Percentiles rank a stretch among this genome's conserved stretches.
These are phyloP conservation scores for Aurantiochytrium sp. DNA, from an alignment of 108 stramenopile genomes.

Conservation along the genomic window DNA sequence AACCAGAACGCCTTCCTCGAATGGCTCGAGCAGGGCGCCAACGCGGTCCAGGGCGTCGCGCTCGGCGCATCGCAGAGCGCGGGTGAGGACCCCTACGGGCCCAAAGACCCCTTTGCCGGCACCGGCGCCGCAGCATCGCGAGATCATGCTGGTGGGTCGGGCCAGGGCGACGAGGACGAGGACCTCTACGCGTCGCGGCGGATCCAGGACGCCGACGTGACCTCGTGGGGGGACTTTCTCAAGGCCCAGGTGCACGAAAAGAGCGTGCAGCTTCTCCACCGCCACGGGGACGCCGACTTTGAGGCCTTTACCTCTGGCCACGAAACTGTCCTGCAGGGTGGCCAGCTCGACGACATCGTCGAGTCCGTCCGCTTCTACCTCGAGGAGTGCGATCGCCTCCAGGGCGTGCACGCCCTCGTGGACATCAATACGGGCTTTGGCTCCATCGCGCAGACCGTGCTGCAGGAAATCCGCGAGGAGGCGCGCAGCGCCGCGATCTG, in stretches of 20 bases:
- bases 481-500: not conserved
- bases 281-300: not conserved
- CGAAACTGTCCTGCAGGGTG: not conserved
- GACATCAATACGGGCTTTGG: not conserved
- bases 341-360: not conserved
- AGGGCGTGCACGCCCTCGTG: conserved; percentile 14
- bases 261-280: not conserved
- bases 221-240: conserved; percentile 2
- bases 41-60: not conserved
- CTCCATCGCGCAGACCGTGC: not conserved
- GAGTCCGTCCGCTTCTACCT: not conserved
- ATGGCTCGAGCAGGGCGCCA: not conserved
- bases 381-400: conserved; percentile 19
- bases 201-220: not conserved
- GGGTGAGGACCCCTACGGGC: not conserved
- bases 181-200: not conserved
- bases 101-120: no score
- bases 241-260: conserved; percentile 6
- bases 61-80: not conserved
- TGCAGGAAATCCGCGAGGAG: not conserved
- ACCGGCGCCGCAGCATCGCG: no score
- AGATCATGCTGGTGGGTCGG: not conserved
- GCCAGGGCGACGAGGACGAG: not conserved
- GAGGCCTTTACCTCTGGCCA: not conserved
- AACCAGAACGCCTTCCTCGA: not conserved